Evolutionary conservation across 1,284 basidiomycete genomes (phyloP), one percentile per base, ranked within the genome.

Genomic region (Peniophora sp.): DNA sequence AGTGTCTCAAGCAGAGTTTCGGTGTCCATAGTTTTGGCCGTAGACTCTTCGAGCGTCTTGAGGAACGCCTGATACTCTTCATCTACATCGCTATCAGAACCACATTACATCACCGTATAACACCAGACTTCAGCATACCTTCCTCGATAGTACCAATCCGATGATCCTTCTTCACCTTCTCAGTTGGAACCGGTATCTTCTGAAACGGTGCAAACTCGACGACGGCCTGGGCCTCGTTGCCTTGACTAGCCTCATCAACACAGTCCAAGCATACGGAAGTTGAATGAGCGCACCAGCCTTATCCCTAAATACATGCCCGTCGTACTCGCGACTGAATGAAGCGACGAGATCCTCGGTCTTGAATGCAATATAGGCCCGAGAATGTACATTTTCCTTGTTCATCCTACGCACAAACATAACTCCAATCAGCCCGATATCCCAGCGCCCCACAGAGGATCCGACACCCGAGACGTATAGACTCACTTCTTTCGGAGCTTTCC

Each of bases 141-240:
- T 85, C 79, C 59, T 91, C 85, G 52, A 92, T 90, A 0, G 89
- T 91, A 1, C 77, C 85, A 53, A 79, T 79, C 44, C 85, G 73
- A 17, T 73, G 71, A 59, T 92, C 89, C 0, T 65, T 62, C 65
- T 92, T 94, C 65, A 78, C 81, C 66, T 85, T 85, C 55, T 85
- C 83, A 0, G 75, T 5, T n/a, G 38, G 2, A n/a, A 20, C 63
- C 0, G 92, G 88, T 2, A 87, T 69, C 66, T 92, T 97, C 65
- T 95, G 94, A 56, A 86, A 91, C 0, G 94, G 93, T 0, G 96
- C 90, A 62, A 90, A 97, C 67, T 99, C 96, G 2, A 99, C 93
- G 1, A 97, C 75, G 1, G 92, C 92, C 51, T 85, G 77, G 2
- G 81, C 90, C 62, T 96, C 91, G 60, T 86, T 87, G 10, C 95